Conservation (phyloP, 495 filamentous ascomycete species). For the Penicillium argentinense region DNA sequence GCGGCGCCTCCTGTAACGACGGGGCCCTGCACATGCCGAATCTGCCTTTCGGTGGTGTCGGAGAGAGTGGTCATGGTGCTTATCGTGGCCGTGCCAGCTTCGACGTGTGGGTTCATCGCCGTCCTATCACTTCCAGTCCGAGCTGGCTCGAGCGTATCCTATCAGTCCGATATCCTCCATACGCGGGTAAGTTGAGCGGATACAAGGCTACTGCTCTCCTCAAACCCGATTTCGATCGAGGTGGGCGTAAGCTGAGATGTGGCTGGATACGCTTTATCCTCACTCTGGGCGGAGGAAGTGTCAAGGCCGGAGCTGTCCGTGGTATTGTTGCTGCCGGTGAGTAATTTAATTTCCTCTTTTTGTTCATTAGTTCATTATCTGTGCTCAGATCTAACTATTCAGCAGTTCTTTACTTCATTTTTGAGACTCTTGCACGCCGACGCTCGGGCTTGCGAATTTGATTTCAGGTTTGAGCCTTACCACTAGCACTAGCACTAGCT, state of each 20-base stretch:
- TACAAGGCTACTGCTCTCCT: constrained; percentile 54
- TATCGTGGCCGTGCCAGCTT: constrained; percentile 84
- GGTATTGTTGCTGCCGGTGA: constrained; percentile 46
- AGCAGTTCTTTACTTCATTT: too few species aligned
- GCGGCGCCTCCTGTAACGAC: constrained; percentile 81
- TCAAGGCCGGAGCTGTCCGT: constrained; percentile 39
- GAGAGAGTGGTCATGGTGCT: constrained; percentile 75
- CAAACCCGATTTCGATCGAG: constrained; percentile 81
- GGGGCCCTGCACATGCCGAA: constrained; percentile 79
- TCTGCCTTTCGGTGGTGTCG: constrained; percentile 87
- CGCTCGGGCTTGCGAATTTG: too few species aligned
- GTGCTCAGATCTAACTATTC: too few species aligned
- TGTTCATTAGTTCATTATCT: too few species aligned
- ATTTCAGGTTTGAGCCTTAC: too few species aligned
- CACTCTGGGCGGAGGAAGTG: constrained; percentile 47
- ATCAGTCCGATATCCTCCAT: constrained; percentile 79
- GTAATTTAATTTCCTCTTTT: constrained; percentile 27
- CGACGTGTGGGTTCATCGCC: constrained; percentile 79
- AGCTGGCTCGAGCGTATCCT: constrained; percentile 77
- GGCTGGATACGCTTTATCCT: constrained; percentile 47
- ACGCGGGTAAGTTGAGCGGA: constrained; percentile 58
- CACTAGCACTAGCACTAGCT: too few species aligned
- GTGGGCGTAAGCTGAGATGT: constrained; percentile 57
- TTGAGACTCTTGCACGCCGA: too few species aligned
- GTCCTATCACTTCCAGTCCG: constrained; percentile 73